Evolutionary conservation across 1,139 yeast species (phyloP), one percentile per base, ranked within the genome.

Genomic region (Nakaseomyces kungkrabaensis): DNA sequence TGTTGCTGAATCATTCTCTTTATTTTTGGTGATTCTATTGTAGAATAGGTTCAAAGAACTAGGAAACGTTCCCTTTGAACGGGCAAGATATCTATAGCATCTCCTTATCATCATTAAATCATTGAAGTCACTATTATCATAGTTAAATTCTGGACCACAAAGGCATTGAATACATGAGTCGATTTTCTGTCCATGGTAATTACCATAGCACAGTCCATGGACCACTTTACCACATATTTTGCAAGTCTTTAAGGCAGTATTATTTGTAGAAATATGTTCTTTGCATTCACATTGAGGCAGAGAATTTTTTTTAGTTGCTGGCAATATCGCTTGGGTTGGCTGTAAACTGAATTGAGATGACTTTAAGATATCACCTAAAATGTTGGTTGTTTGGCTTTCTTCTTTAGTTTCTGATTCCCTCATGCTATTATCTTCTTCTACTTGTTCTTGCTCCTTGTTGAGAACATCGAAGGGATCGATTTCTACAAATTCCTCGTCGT

Each of bases 171-270:
- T 55, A 44, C 72, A 69, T 10, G 45, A 49, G 1, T 56, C 52
- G 7, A 56, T 32, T 11, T 45, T 41, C 5, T 41, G 44, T 5
- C 34, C 29, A 13, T 29, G 34, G 25, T 29, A 32, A 37, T 59
- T 59, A 1, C 64, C 69, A 49, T 68, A 68, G 47, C 72, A 69
- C 5, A 57, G 46, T 1, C 62, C 58, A 50, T 68, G 72, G 10
- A 67, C 57, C 11, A 40, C 33, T 27, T 56, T 54, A 5, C 51
- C 54, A 53, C 73, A 69, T 1, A 50, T 43, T 17, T 53, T 53
- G 44, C 72, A 69, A 17, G 48, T 47, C 26, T 56, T 50, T 1
- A 51, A 41, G 7, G 50, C 41, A 1, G 59, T 56, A 1, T 52
- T 48, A 4, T 45, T 41, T 4, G 50, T 29, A 6, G 60, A 59